Conservation (phyloP, 2,329 filamentous ascomycete genomes). For the Ambrosiella cleistominuta region DNA sequence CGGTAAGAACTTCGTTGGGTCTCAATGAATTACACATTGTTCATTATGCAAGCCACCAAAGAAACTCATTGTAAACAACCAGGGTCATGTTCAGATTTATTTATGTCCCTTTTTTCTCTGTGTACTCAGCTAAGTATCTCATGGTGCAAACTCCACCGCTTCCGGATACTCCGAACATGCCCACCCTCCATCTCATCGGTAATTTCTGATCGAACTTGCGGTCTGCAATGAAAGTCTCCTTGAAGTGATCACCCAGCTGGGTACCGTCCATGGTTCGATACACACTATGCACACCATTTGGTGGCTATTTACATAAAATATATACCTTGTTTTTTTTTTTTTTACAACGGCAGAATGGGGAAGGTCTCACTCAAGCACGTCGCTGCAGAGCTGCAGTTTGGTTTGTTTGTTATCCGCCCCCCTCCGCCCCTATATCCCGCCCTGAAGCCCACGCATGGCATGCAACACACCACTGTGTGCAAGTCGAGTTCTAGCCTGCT, state of each 20-base stretch:
- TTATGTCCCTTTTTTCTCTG: neutral
- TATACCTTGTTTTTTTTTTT: too few species aligned
- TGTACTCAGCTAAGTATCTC: neutral
- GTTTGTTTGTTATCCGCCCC: too few species aligned
- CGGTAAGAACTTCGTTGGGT: neutral
- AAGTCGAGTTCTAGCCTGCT: neutral
- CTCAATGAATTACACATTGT: neutral
- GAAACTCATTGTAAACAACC: too few species aligned
- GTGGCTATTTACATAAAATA: too few species aligned
- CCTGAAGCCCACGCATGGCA: neutral
- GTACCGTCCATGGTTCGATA: neutral
- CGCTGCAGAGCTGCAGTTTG: too few species aligned
- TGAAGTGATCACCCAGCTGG: neutral
- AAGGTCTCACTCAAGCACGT: too few species aligned
- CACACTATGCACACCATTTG: neutral
- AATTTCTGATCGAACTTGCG: neutral
- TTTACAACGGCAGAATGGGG: too few species aligned
- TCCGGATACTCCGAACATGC: neutral
- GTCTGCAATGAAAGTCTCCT: neutral
- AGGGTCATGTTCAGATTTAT: neutral
- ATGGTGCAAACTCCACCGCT: neutral
- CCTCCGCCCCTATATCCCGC: too few species aligned
- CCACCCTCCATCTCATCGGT: neutral
- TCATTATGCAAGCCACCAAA: neutral
- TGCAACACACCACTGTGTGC: constrained; percentile 1